phyloP scores from a whole-genome alignment of 139 green algal genomes.

The Chlamydomonas sp. region DNA sequence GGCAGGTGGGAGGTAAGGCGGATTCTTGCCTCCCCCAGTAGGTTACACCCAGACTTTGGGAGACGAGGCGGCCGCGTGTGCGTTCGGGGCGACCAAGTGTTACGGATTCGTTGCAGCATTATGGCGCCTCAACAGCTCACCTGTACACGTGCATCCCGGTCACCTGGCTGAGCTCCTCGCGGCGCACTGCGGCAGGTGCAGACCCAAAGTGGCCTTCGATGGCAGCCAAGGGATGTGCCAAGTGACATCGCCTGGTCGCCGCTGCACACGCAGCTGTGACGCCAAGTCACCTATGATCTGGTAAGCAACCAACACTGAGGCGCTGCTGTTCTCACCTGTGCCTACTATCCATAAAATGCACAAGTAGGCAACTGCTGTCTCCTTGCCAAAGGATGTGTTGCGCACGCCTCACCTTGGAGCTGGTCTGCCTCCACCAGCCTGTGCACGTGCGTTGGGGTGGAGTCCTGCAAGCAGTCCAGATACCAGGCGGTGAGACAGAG shows the following conservation, averaged over 20 bases:
- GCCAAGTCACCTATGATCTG: not conserved
- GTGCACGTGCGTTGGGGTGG: conserved; percentile 10
- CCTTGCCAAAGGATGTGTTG: not conserved
- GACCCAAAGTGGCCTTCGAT: not conserved
- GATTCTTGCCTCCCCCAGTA: not conserved
- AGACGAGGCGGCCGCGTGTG: not conserved
- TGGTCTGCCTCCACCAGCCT: conserved; percentile 18
- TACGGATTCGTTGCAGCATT: not conserved
- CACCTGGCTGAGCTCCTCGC: not conserved
- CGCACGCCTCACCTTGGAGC: conserved; percentile 14
- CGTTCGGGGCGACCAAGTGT: not conserved
- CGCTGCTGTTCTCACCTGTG: not conserved
- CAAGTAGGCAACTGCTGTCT: not conserved
- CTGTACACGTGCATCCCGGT: conserved; percentile 39
- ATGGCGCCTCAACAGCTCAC: not conserved
- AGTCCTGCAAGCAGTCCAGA: not conserved
- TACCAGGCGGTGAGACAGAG: not conserved
- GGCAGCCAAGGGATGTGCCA: not conserved
- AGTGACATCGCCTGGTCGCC: not conserved
- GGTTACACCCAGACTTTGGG: not conserved
- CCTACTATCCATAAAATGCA: not conserved
- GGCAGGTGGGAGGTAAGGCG: not conserved
- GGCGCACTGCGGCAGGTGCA: not conserved
- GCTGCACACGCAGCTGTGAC: not conserved
- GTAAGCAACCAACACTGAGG: not conserved